These are phyloP conservation scores for Termitomyces sp. DNA, from an alignment of 768 basidiomycete genomes.

Conservation along the genomic window DNA sequence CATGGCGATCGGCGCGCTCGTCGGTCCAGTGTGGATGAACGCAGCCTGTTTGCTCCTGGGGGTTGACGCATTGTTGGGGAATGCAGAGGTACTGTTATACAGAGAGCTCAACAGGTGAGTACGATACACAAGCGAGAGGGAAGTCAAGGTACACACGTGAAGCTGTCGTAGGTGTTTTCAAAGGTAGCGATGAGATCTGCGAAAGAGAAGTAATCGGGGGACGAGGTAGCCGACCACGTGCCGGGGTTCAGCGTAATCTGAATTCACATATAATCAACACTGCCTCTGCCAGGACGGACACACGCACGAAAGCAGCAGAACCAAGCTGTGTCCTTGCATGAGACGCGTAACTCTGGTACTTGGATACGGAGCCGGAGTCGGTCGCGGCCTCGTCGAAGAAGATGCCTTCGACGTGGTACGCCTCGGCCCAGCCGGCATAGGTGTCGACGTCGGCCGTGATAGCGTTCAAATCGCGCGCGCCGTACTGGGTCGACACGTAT, in stretches of 20 bases:
- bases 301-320: slow-evolving; percentile 12
- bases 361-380: slow-evolving; percentile 7
- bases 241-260: neutral
- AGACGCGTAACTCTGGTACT: slow-evolving; percentile 19
- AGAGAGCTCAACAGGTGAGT: neutral
- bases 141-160: slow-evolving; percentile 14
- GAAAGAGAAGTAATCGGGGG: neutral
- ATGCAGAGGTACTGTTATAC: slow-evolving; percentile 14
- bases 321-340: slow-evolving; percentile 13
- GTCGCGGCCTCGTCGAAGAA: slow-evolving; percentile 29
- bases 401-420: slow-evolving; percentile 27
- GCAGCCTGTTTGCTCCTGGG: slow-evolving; percentile 23
- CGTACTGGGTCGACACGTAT: slow-evolving; percentile 23
- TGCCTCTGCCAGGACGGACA: neutral
- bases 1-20: slow-evolving; percentile 12
- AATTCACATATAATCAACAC: neutral
- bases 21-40: slow-evolving; percentile 25
- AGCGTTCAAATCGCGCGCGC: slow-evolving; percentile 10
- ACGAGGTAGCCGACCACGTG: neutral
- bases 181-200: slow-evolving; percentile 22
- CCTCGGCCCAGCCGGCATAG: slow-evolving; percentile 22
- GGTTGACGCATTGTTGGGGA: slow-evolving; percentile 14
- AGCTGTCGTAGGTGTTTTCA: slow-evolving; percentile 21
- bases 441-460: slow-evolving; percentile 23
- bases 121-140: too few relatives aligned